Base-by-base conservation (phyloP, 2,329 filamentous ascomycete species). In the Cercospora nicotianae region DNA sequence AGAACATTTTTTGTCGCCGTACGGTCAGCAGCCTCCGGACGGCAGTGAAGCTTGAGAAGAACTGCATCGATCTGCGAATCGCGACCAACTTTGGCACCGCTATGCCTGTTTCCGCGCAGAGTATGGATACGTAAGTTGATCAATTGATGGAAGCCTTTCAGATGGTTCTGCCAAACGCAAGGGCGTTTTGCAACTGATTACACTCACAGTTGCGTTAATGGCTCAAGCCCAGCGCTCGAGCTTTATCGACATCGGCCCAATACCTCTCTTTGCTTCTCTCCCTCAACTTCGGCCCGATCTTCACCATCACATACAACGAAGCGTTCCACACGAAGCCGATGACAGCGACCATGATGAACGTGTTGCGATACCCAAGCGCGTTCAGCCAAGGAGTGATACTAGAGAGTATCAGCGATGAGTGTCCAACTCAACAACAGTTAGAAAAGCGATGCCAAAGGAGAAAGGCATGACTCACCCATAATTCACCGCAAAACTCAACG, bases 401-500 rank as follows among this genome's bases (percentile, higher is more conserved):
- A 26, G 6, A 33, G 6, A 51, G 45, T 6, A 23, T 51, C 10
- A 51, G 45, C 45, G 10, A 23, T 4, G 20, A 51, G 7, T 39
- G 20, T 57, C 26, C 53, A 57, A 8, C 1, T 13, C 53, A 30
- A 30, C 51, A 13, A 13, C 23, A 26, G 23, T 4, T 4, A 26
- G 2, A 26, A 4, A 2, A 26, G 23, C 23, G 2, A 26, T 26
- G 2, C 4, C 23, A 26, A 26, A 26, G 23, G 2, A 26, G 23
- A 4, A 26, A 26, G 23, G 23, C 2, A 26, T 4, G 26, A 28
- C 64, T 13, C 31, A 67, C 70, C 84, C 84, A 74, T 87, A 86
- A 31, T 72, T 72, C 58, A 84, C 80, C 0, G 80, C 82, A 70
- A 84, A 83, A 0, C 78, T 80, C 78, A 84, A 80, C 1, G 82